Evolutionary conservation across 2,329 filamentous ascomycete species (phyloP).

Genomic region (Leptosphaerulina australis): DNA sequence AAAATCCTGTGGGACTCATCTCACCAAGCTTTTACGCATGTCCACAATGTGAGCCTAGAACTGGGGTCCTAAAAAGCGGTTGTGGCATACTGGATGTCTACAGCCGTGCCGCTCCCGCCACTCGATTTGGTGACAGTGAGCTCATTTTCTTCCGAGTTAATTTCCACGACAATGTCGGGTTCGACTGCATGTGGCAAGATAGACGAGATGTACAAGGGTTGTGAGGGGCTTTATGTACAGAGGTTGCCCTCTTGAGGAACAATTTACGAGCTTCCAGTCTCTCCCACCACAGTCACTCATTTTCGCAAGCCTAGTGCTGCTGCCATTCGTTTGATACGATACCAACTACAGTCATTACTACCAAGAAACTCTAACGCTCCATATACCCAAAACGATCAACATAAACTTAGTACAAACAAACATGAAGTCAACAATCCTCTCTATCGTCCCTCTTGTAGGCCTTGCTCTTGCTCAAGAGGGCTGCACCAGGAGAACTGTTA

Average conservation of each 20-base stretch:
- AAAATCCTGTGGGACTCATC: conserved; percentile 20
- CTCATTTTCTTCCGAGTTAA: conserved; percentile 30
- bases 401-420: conserved; percentile 1
- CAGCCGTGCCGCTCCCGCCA: conserved; percentile 17
- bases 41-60: conserved; percentile 21
- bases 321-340: conserved; percentile 33
- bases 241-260: conserved; percentile 15
- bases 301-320: conserved; percentile 40
- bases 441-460: conserved; percentile 34
- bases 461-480: conserved; percentile 33
- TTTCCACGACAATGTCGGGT: conserved; percentile 27
- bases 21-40: conserved; percentile 23
- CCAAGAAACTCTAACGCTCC: conserved; percentile 1
- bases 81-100: conserved; percentile 15
- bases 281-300: conserved; percentile 23
- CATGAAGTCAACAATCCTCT: conserved; percentile 39
- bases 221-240: conserved; percentile 24
- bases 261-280: conserved; percentile 18
- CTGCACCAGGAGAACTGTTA: conserved; percentile 30
- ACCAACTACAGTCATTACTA: conserved; percentile 12
- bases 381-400: neutral
- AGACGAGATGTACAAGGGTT: conserved; percentile 21
- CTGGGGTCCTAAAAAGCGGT: conserved; percentile 10
- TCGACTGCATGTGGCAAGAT: conserved; percentile 18
- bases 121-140: conserved; percentile 10